Evolutionary conservation across 106 monocot species (phyloP), one percentile per base, ranked within the genome.

Genomic region (Posidonia australis): DNA sequence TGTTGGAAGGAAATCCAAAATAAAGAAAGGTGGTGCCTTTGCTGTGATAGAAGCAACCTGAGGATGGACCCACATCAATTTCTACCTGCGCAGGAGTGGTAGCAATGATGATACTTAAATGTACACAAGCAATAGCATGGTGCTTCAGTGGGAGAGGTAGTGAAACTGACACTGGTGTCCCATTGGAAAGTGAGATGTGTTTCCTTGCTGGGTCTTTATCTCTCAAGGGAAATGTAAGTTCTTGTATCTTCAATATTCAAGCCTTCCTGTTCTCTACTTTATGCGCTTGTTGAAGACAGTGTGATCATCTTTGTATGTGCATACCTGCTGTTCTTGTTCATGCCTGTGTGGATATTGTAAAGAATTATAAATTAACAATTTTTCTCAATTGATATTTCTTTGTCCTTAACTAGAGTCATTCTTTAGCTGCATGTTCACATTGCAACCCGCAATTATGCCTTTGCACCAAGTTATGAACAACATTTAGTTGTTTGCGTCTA

Each of bases 31-130:
- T 14, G 58, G 18, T 10, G 27, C n/a, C 5, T 58, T 58, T 58
- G 26, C 6, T 58, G 13, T 29, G 58, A 58, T 55, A 26, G 58
- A 58, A 58, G 58, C 16, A 58, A 58, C 3, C 54, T 58, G 19
- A 28, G 28, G 28, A n/a, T 58, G 12, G 58, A 29, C 19, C 24
- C 10, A 23, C 53, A 10, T 53, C 19, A 21, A 23, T 21, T 21
- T 53, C 53, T 53, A 58, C 19, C 16, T 7, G 5, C 26, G 31
- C 30, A 9, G 58, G 30, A 31, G 29, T 13, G 18, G 13, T 18
- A 30, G 26, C 36, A 36, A 36, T 36, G 36, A 7, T 36, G 36
- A 36, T n/a, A n/a, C n/a, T 4, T 36, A 36, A 4, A 36, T 36
- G 36, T 36, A 4, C 36, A 36, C 36, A 4, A 36, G 36, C 36